Conservation (phyloP, 108 stramenopile genomes). For the Skeletonema costatum region DNA sequence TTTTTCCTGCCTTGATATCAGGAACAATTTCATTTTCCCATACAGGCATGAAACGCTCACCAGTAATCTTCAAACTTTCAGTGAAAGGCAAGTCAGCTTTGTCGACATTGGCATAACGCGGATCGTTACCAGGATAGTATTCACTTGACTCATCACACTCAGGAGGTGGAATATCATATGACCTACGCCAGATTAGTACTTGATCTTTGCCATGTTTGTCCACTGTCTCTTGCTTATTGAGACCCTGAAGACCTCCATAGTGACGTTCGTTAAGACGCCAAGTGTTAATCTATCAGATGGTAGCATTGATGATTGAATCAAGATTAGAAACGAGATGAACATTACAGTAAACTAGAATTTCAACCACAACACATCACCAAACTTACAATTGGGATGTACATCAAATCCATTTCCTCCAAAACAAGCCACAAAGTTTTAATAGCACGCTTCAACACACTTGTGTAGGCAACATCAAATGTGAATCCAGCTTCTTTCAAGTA, state of each 20-base stretch:
- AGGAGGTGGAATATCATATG: conserved; percentile 97
- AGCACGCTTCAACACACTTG: conserved; percentile 95
- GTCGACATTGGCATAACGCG: conserved; percentile 76
- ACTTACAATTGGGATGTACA: conserved; percentile 89
- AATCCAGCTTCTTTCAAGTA: conserved; percentile 75
- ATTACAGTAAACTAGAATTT: neutral
- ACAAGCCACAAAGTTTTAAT: conserved; percentile 89
- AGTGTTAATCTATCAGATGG: conserved; percentile 57
- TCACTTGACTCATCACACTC: conserved; percentile 66
- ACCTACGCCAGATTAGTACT: conserved; percentile 93
- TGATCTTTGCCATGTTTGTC: conserved; percentile 96
- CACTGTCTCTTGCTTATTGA: conserved; percentile 98
- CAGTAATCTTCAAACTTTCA: conserved; percentile 91
- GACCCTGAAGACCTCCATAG: conserved; percentile 91
- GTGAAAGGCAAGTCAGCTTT: conserved; percentile 70
- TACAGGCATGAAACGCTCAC: conserved; percentile 91
- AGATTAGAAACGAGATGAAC: neutral
- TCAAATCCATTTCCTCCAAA: conserved; percentile 81
- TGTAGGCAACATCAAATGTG: conserved; percentile 92
- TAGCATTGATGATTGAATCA: neutral
- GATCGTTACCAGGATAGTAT: conserved; percentile 91
- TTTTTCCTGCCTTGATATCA: conserved; percentile 91
- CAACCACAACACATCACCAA: neutral
- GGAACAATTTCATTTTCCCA: conserved; percentile 93
- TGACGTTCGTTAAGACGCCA: conserved; percentile 97